These are phyloP conservation scores for Orychophragmus violaceus DNA, from an alignment of 345 rosid species.

Conservation along the genomic window DNA sequence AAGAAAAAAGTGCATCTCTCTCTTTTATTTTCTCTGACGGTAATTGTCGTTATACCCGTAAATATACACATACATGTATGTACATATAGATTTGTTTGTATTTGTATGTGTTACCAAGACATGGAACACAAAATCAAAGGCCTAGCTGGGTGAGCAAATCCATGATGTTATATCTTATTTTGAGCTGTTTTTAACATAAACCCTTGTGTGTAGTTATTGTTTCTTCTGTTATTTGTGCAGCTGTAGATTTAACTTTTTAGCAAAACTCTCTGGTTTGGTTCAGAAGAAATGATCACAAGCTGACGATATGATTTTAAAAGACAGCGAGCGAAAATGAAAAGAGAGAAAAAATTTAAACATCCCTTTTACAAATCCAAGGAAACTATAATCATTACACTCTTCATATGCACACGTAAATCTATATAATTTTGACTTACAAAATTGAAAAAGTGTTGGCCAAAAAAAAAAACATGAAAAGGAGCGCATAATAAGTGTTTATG, in stretches of 20 bases:
- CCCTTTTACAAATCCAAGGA: conserved; percentile 14
- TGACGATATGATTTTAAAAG: conserved; percentile 35
- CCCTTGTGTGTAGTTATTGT: not conserved
- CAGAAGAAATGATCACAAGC: conserved; percentile 41
- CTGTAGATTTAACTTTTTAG: not conserved
- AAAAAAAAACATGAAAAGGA: not conserved
- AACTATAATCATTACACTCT: conserved; percentile 18
- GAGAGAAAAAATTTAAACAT: conserved; percentile 13
- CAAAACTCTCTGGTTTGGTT: conserved; percentile 6
- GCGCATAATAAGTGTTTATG: not conserved
- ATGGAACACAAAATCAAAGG: not conserved
- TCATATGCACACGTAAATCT: not conserved
- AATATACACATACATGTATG: not conserved
- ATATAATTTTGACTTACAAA: not conserved
- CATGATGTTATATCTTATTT: not conserved
- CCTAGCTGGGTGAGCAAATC: not conserved
- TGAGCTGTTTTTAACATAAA: not conserved
- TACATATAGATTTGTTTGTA: conserved; percentile 1
- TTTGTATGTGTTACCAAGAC: not conserved
- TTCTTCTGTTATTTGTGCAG: not conserved
- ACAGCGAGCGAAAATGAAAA: conserved; percentile 32
- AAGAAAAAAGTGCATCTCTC: not conserved
- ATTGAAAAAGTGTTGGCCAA: not conserved
- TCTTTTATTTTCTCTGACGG: not conserved
- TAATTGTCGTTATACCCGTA: conserved; percentile 13